Evolutionary conservation across 257 asterid genomes (phyloP).

Genomic region (Buddleja alternifolia): DNA sequence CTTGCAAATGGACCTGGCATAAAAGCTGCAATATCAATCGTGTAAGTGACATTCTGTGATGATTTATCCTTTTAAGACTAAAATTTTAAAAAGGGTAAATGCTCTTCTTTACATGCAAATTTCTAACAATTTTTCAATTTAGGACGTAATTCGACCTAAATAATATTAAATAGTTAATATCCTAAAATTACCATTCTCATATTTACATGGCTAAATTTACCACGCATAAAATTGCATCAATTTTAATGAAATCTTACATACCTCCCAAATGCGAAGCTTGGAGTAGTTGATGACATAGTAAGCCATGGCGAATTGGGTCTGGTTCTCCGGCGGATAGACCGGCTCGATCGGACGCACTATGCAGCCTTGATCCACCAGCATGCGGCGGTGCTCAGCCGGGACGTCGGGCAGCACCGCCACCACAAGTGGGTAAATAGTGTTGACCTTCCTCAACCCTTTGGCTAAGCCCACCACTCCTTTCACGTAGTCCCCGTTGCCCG

Average conservation of each 20-base stretch:
- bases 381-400: constrained; percentile 58
- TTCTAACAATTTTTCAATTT: no score
- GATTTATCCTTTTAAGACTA: no score
- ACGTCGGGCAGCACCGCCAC: constrained; percentile 59
- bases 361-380: constrained; percentile 57
- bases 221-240: no score
- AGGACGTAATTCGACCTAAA: no score
- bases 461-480: constrained; percentile 58
- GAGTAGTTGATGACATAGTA: constrained; percentile 62
- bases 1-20: no score
- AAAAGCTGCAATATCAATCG: no score
- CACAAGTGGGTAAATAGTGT: constrained; percentile 48
- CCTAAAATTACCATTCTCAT: no score
- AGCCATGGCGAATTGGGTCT: constrained; percentile 59
- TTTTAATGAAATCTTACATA: no score
- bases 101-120: no score
- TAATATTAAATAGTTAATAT: background rate
- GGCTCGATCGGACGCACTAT: constrained; percentile 56
- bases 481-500: constrained; percentile 56
- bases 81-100: no score
- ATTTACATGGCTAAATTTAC: no score
- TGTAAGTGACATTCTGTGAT: no score
- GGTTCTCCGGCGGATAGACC: constrained; percentile 52
- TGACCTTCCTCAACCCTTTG: constrained; percentile 52
- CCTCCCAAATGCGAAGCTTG: constrained; percentile 66